Base-by-base conservation (phyloP, 163 green algal genomes). In the Volvox carteri region DNA sequence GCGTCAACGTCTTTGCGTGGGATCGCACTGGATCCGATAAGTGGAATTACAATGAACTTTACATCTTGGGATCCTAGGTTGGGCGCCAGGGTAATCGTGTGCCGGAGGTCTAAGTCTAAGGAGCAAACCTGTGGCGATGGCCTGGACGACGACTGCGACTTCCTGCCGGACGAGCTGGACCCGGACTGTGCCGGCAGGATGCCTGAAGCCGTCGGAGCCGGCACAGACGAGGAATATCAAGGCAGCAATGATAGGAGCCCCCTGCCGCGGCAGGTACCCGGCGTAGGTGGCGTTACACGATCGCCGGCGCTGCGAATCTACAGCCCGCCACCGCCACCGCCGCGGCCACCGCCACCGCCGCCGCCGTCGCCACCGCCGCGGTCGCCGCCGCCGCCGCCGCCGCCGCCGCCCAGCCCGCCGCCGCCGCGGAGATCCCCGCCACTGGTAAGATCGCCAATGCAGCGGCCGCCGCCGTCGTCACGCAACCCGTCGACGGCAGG, bases 101-200 rank as follows among this genome's bases (percentile, higher is more conserved):
- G 70, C 23, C 70, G 70, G 1, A 3, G 14, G 16, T 21, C 33
- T 18, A 1, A 1, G 21, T 4, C 39, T 1, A 35, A 2, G 18
- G 70, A 78, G 11, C 11, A 1, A 16, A 56, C 2, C 37, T 78
- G 70, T 37, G 39, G 39, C 21, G 70, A 78, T 39, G 70, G 70
- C 37, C 39, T 78, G 14, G 70, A 78, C 25, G 70, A 78, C 70
- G 70, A 78, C 37, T 78, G 70, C 39, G 70, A 78, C 70, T 30
- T 30, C 70, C 37, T 78, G 12, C 2, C 70, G 18, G 70, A 78
- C 25, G 70, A 54, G 18, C 37, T 18, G 2, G 70, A 78, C 70
- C 70, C 70, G 9, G 70, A 78, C 39, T 78, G 70, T 30, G 21
- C 30, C 6, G 62, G 19, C 7, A 7, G 19, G n/a, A 41, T 67